Conservation (phyloP, 768 basidiomycete genomes). For the Lactifluus piperatus region DNA sequence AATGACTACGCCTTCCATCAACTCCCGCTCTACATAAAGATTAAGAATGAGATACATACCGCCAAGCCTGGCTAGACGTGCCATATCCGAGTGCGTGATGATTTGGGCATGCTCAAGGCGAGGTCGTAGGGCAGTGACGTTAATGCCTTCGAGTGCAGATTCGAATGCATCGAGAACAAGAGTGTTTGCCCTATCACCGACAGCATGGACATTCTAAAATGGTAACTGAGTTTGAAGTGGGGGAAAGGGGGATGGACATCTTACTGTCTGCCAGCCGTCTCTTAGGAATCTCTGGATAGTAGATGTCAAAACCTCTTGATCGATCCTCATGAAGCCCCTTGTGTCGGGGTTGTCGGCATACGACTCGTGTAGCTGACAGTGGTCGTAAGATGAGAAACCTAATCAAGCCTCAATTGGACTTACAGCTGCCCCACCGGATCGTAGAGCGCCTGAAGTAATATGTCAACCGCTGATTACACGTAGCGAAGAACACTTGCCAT, state of each 20-base stretch:
- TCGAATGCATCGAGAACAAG: slow-evolving; percentile 82
- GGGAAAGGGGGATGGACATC: slow-evolving; percentile 21
- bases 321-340: slow-evolving; percentile 69
- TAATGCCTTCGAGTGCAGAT: slow-evolving; percentile 46
- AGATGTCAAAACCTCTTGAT: slow-evolving; percentile 49
- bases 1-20: slow-evolving; percentile 47
- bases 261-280: slow-evolving; percentile 87
- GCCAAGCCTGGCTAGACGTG: slow-evolving; percentile 67
- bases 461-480: neutral
- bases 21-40: neutral
- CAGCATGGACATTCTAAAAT: slow-evolving; percentile 74
- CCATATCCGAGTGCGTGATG: slow-evolving; percentile 66
- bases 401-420: slow-evolving; percentile 17
- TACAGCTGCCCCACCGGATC: slow-evolving; percentile 87
- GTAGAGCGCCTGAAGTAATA: slow-evolving; percentile 56
- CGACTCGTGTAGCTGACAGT: slow-evolving; percentile 59
- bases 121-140: slow-evolving; percentile 60
- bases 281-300: slow-evolving; percentile 61
- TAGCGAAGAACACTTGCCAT: slow-evolving; percentile 35
- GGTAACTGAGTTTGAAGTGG: neutral
- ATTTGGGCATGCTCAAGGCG: slow-evolving; percentile 91
- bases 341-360: slow-evolving; percentile 74
- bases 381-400: slow-evolving; percentile 2
- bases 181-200: slow-evolving; percentile 82
- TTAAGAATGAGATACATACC: slow-evolving; percentile 36